Conservation (phyloP, 805 yeast species). For the Lipomyces chichibuensis region DNA sequence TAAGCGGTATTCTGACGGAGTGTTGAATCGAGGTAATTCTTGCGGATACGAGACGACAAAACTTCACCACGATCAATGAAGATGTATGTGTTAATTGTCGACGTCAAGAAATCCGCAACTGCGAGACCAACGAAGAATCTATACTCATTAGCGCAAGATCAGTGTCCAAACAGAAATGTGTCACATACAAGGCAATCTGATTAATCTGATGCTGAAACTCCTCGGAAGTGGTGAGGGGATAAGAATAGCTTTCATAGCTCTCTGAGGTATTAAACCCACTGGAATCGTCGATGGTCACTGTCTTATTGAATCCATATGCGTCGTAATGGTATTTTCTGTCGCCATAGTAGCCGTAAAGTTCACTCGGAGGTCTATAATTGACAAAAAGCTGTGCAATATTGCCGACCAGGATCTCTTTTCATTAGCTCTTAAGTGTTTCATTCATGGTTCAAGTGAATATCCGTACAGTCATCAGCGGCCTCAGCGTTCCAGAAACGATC, state of each 20-base stretch:
- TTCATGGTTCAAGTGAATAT: not conserved
- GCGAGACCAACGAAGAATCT: slow-evolving; percentile 21
- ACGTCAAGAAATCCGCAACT: slow-evolving; percentile 15
- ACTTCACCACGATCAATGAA: slow-evolving; percentile 49
- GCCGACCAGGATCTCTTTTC: not conserved
- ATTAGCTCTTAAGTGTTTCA: not conserved
- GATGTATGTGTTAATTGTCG: slow-evolving; percentile 42
- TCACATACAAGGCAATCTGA: slow-evolving; percentile 46
- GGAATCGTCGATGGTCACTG: not conserved
- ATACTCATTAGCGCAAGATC: slow-evolving; percentile 20
- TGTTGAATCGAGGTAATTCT: slow-evolving; percentile 44
- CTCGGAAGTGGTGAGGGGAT: slow-evolving; percentile 3
- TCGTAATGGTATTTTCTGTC: not conserved
- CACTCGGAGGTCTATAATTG: slow-evolving; percentile 1
- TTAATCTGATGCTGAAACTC: slow-evolving; percentile 43
- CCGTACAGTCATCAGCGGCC: slow-evolving; percentile 11
- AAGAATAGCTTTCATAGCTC: not conserved
- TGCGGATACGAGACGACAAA: slow-evolving; percentile 47
- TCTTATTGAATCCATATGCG: not conserved
- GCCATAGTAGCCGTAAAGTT: not conserved
- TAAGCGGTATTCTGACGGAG: slow-evolving; percentile 49
- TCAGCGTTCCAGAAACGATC: slow-evolving; percentile 6
- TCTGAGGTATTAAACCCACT: not conserved
- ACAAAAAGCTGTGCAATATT: slow-evolving; percentile 7
- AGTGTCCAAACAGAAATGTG: slow-evolving; percentile 48